Conservation (phyloP, 2,329 filamentous ascomycete species). For the Diaporthe batatas region DNA sequence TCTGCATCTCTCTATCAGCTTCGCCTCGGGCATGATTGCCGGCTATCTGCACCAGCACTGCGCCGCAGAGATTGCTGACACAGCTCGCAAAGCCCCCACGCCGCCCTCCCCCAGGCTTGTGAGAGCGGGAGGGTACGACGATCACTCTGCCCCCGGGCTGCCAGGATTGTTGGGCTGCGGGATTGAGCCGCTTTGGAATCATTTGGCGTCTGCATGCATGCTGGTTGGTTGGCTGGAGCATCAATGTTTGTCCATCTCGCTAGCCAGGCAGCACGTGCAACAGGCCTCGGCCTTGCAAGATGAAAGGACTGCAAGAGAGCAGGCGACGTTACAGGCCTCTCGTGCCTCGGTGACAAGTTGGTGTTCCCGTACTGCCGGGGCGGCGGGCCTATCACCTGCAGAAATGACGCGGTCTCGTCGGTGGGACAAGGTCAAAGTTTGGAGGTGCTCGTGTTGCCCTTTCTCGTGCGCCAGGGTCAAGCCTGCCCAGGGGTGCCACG, state of each 20-base stretch:
- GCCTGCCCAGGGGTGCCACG: too few relatives aligned
- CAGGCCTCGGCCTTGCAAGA: not conserved
- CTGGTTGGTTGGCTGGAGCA: not conserved
- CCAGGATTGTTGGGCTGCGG: not conserved
- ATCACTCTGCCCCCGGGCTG: not conserved
- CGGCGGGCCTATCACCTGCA: constrained; percentile 19
- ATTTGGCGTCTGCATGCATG: not conserved
- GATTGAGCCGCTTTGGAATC: not conserved
- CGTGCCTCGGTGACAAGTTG: not conserved
- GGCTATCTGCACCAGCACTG: constrained; percentile 15
- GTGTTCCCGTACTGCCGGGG: constrained; percentile 20
- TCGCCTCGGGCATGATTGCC: constrained; percentile 30
- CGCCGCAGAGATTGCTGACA: constrained; percentile 15
- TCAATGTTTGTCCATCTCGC: not conserved
- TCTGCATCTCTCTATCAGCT: constrained; percentile 26
- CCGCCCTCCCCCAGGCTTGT: not conserved
- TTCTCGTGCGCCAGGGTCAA: constrained; percentile 6
- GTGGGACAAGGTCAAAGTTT: constrained; percentile 11
- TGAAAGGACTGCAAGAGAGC: constrained; percentile 14
- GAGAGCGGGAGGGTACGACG: constrained; percentile 5
- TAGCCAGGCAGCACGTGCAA: not conserved
- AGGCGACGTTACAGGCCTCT: not conserved
- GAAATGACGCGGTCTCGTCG: not conserved
- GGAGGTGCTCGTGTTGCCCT: constrained; percentile 12
- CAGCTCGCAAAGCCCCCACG: not conserved